Base-by-base conservation (phyloP, 306 rosid species). In the Citrullus colocynthis region DNA sequence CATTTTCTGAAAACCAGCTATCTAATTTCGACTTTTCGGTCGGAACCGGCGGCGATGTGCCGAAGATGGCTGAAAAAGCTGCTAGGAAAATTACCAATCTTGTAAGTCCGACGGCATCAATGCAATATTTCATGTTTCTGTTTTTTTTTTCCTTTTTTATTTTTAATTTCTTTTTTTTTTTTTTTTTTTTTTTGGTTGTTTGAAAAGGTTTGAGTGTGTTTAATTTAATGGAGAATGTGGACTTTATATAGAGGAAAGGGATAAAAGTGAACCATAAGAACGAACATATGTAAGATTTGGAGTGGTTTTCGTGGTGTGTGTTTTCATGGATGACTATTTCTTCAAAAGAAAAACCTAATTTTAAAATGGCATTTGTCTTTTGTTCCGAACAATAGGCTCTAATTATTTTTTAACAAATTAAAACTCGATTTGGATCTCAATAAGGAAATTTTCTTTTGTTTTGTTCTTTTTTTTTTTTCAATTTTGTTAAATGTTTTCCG, bases 1-100 rank as follows among this genome's bases (percentile, higher is more conserved):
- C 82, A 1, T 86, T 82, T 4, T 21, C 20, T 0, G 49, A 13
- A 76, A 89, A 90, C 97, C 97, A 89, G 0, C 24, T 9, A 7
- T 11, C 7, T 24, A 91, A 0, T 56, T 83, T 81, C 0, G 81
- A 12, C 15, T 74, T 85, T 5, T 74, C 76, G 0, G 65, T 69
- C 0, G 93, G 93, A 17, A 87, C 8, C 1, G 71, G 74, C 2
- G 74, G 74, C 7, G 74, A 20, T 0, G 9, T 36, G 4, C 80
- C 2, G 6, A 51, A 30, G 55, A 76, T 44, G 37, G 9, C n/a
- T 4, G 16, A 18, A 17, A 57, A 4, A 20, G 59, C 11, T 9
- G 78, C 16, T n/a, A 75, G 15, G 5, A 74, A 52, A 54, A 17
- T 55, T 3, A 55, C 14, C 41, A 65, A 17, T 65, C 72, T 65